Percentiles rank a stretch among this genome's conserved stretches.
Evolutionary conservation across 768 basidiomycete genomes (phyloP).

Genomic region (Auricularia sp.): DNA sequence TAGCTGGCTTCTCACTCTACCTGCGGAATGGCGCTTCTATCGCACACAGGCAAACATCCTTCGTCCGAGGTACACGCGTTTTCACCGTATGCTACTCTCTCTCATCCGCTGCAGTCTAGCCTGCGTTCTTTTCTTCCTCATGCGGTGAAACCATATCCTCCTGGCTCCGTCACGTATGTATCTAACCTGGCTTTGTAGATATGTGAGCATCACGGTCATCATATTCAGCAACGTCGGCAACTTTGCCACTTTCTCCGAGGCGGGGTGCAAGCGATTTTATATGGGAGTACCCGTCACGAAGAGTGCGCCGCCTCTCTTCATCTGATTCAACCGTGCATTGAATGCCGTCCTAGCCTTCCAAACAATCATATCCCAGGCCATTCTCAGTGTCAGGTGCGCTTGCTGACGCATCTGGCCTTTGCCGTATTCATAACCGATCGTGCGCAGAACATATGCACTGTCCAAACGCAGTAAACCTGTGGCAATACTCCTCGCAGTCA

Average conservation of each 20-base stretch:
- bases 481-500: conserved; percentile 46
- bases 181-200: conserved; percentile 17
- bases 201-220: conserved; percentile 37
- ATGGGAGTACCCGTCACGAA: conserved; percentile 49
- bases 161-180: background rate
- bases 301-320: conserved; percentile 28
- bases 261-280: conserved; percentile 39
- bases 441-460: conserved; percentile 45
- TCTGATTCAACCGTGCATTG: background rate
- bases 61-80: conserved; percentile 19
- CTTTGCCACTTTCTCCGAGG: conserved; percentile 41
- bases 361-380: conserved; percentile 53
- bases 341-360: conserved; percentile 39
- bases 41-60: conserved; percentile 18
- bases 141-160: conserved; percentile 30
- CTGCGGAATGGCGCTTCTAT: conserved; percentile 26
- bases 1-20: conserved; percentile 26
- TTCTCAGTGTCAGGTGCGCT: conserved; percentile 48
- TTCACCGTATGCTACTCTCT: background rate
- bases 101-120: background rate
- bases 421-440: background rate
- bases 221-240: conserved; percentile 48
- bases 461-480: conserved; percentile 36
- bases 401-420: background rate
- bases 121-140: conserved; percentile 28